A percentile compares a stretch with the other conserved stretches of the same genome.
Conservation (phyloP, 2,329 filamentous ascomycete genomes). For the Pseudogymnoascus sp. region DNA sequence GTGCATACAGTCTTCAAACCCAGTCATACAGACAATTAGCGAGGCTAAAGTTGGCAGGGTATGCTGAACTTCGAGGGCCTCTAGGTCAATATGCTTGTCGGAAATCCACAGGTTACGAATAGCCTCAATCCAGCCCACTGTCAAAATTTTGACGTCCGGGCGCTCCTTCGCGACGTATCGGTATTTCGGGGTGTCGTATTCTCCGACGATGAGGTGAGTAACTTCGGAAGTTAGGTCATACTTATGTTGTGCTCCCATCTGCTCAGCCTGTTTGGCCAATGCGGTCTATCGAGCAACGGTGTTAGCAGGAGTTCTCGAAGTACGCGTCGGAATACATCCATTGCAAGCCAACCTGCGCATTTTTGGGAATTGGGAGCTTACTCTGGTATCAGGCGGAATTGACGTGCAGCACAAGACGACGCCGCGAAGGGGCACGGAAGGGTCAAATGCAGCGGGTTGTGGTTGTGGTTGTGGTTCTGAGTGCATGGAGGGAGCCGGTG, state of each 20-base stretch:
- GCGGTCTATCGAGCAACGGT: constrained; percentile 32
- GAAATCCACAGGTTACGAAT: constrained; percentile 72
- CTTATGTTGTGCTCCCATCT: constrained; percentile 82
- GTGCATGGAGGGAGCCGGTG: neutral
- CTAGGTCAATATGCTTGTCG: constrained; percentile 66
- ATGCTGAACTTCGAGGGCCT: constrained; percentile 57
- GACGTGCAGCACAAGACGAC: constrained; percentile 83
- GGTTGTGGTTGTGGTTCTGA: neutral
- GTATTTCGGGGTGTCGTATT: constrained; percentile 87
- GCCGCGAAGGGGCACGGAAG: constrained; percentile 55
- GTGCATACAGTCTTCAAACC: constrained; percentile 59
- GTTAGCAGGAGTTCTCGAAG: constrained; percentile 10
- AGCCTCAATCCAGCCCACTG: constrained; percentile 75
- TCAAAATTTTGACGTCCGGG: constrained; percentile 75
- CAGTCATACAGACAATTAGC: constrained; percentile 59
- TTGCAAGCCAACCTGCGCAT: constrained; percentile 25
- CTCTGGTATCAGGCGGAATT: constrained; percentile 69
- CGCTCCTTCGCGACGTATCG: constrained; percentile 86
- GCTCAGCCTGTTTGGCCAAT: constrained; percentile 54
- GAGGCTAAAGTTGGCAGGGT: constrained; percentile 55
- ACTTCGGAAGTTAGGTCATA: constrained; percentile 93
- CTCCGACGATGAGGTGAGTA: constrained; percentile 87
- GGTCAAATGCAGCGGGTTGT: constrained; percentile 6
- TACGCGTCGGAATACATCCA: constrained; percentile 18
- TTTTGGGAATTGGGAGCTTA: constrained; percentile 35